Evolutionary conservation across 805 yeast species (phyloP).

Genomic region (Millerozyma miso): DNA sequence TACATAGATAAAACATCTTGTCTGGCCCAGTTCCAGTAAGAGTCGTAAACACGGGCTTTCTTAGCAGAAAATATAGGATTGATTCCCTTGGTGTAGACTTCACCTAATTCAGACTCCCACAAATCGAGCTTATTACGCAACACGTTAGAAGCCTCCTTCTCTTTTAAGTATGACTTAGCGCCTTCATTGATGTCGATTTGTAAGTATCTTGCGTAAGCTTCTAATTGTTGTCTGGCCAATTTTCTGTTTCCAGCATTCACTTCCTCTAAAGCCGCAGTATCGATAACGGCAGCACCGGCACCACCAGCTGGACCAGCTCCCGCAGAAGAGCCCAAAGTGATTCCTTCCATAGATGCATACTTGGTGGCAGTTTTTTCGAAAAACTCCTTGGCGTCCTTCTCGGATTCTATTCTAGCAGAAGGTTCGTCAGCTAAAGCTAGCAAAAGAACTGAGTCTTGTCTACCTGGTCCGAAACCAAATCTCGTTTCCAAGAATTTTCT

Average conservation of each 20-base stretch:
- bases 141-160: constrained; percentile 78
- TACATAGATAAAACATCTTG: constrained; percentile 93
- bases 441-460: constrained; percentile 89
- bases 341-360: constrained; percentile 80
- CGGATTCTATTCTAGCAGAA: constrained; percentile 77
- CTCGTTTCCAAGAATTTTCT: constrained; percentile 88
- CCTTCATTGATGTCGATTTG: constrained; percentile 90
- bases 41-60: constrained; percentile 94
- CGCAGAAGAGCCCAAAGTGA: constrained; percentile 66
- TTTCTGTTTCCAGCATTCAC: constrained; percentile 65
- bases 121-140: constrained; percentile 89
- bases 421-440: constrained; percentile 88
- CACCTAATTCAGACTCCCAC: constrained; percentile 83
- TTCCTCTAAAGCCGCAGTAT: constrained; percentile 91
- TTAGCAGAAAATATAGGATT: constrained; percentile 83
- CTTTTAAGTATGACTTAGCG: constrained; percentile 73
- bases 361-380: constrained; percentile 79
- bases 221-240: constrained; percentile 75
- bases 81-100: constrained; percentile 87
- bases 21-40: constrained; percentile 99
- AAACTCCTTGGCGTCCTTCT: constrained; percentile 85
- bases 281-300: constrained; percentile 84
- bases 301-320: constrained; percentile 55
- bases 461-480: constrained; percentile 90
- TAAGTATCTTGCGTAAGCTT: constrained; percentile 91